Conservation (phyloP, 352 stramenopile species). For the Globisporangium irregulare region DNA sequence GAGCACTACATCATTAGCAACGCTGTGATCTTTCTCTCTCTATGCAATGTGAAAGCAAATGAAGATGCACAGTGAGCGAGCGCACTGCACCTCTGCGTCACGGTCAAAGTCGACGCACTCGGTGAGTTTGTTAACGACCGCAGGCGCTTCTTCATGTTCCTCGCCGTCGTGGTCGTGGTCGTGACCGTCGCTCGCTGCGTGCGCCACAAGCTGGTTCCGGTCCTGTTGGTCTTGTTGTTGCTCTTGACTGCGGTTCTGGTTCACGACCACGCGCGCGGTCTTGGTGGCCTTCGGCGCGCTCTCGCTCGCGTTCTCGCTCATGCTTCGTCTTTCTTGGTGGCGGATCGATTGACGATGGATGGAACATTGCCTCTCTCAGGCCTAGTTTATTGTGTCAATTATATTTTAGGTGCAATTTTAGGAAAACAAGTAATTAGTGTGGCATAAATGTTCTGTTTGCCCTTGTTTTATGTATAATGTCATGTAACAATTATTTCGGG, state of each 20-base stretch:
- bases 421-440: not conserved
- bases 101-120: constrained; percentile 66
- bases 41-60: no score
- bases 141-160: constrained; percentile 26
- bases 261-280: constrained; percentile 10
- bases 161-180: constrained; percentile 20
- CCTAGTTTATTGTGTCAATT: constrained; percentile 1
- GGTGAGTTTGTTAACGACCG: constrained; percentile 41
- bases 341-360: not conserved
- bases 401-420: not conserved
- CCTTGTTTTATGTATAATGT: not conserved
- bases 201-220: not conserved
- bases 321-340: constrained; percentile 1
- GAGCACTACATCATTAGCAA: not conserved
- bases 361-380: not conserved
- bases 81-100: constrained; percentile 37
- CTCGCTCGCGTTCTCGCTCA: constrained; percentile 4
- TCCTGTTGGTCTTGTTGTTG: not conserved
- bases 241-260: not conserved
- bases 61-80: not conserved
- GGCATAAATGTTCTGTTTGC: not conserved
- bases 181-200: not conserved
- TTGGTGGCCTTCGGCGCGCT: not conserved
- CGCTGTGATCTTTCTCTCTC: no score
- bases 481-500: not conserved